These are phyloP conservation scores for Suaeda aralocaspica DNA, from an alignment of 148 eudicot genomes.

Conservation along the genomic window DNA sequence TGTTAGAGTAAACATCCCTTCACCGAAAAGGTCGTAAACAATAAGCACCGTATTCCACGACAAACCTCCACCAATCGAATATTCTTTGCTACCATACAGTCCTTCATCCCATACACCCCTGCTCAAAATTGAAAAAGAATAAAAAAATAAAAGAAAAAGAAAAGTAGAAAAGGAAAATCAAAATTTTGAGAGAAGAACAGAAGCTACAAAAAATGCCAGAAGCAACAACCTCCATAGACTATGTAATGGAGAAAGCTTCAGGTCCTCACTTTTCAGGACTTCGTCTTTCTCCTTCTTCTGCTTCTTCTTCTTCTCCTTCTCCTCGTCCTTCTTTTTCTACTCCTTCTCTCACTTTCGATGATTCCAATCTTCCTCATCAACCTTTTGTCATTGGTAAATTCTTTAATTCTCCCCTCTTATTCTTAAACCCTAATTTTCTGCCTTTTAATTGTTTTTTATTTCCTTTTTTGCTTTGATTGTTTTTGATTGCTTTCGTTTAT, in stretches of 20 bases:
- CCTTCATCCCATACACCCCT: too few relatives aligned
- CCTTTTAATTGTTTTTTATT: not conserved
- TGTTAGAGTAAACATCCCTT: too few relatives aligned
- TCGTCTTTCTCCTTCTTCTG: constrained; percentile 43
- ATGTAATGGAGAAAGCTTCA: constrained; percentile 85
- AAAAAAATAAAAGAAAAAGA: too few relatives aligned
- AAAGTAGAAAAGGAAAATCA: too few relatives aligned
- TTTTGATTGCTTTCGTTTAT: not conserved
- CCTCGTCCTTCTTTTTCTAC: constrained; percentile 24
- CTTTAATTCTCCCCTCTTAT: constrained; percentile 4
- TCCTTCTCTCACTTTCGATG: constrained; percentile 14
- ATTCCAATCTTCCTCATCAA: constrained; percentile 37
- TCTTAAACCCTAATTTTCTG: not conserved
- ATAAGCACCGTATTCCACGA: too few relatives aligned
- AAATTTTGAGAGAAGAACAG: not conserved
- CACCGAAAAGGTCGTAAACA: too few relatives aligned
- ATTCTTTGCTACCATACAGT: too few relatives aligned
- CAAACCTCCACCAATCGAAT: too few relatives aligned
- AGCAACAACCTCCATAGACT: constrained; percentile 53
- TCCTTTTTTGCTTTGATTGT: not conserved
- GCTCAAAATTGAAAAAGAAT: too few relatives aligned
- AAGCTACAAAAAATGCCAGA: constrained; percentile 48
- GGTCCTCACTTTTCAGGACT: constrained; percentile 95
- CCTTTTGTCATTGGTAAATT: constrained; percentile 84
- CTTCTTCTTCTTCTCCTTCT: constrained; percentile 42